phyloP scores from a whole-genome alignment of 2,329 filamentous ascomycete genomes.

The Claviceps sp. region DNA sequence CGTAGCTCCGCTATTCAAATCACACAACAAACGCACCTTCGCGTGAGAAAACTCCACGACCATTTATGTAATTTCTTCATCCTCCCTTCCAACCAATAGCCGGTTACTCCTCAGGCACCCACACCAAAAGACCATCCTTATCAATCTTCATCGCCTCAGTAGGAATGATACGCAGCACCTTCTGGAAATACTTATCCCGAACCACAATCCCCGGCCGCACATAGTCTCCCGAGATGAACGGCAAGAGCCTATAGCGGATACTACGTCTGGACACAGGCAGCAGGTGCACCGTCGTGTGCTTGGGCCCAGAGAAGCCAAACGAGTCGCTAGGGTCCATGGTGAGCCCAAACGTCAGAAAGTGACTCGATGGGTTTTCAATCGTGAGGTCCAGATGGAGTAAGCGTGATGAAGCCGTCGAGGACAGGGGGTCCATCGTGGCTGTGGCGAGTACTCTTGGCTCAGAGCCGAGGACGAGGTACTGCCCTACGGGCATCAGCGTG shows the following conservation, averaged over 20 bases:
- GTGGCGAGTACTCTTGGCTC: conserved; percentile 74
- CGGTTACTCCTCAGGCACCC: conserved; percentile 32
- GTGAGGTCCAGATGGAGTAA: conserved; percentile 42
- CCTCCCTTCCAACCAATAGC: not conserved
- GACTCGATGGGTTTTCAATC: conserved; percentile 86
- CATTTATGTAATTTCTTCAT: too few relatives aligned
- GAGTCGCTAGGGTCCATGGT: conserved; percentile 85
- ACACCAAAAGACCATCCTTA: conserved; percentile 50
- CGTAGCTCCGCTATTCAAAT: too few relatives aligned
- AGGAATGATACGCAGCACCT: conserved; percentile 67
- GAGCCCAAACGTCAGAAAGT: conserved; percentile 87
- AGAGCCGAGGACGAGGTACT: conserved; percentile 64
- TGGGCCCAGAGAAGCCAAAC: conserved; percentile 86
- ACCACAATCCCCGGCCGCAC: conserved; percentile 62
- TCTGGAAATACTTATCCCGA: conserved; percentile 85
- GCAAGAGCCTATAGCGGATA: conserved; percentile 62
- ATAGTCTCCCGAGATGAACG: conserved; percentile 53
- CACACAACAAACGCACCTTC: too few relatives aligned
- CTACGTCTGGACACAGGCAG: conserved; percentile 67
- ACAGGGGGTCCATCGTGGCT: conserved; percentile 31
- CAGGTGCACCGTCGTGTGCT: conserved; percentile 66
- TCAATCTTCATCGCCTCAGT: conserved; percentile 58
- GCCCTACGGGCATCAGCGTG: conserved; percentile 62
- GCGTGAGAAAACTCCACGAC: too few relatives aligned
- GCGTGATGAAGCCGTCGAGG: conserved; percentile 13